Evolutionary conservation across 208 protist species (phyloP), one percentile per base, ranked within the genome.

Genomic region (Sergeia podlipaevii): DNA sequence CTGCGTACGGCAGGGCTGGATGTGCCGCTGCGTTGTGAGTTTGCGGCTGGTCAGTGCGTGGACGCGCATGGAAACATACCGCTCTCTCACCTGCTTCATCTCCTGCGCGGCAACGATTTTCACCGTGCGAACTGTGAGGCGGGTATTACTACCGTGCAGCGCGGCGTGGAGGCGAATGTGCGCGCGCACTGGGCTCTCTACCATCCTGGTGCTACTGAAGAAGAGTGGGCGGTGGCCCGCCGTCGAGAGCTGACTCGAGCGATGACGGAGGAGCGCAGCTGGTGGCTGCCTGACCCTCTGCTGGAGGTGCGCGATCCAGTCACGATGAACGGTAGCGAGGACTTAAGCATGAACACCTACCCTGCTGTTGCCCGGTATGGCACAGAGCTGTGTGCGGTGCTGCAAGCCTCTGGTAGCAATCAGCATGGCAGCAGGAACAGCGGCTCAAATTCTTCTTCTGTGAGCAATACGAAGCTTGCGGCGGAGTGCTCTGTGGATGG

Each of bases 211-310:
- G 83, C 84, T 4, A 84, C 44, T 4, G 77, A 65, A n/a, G 68
- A 65, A 32, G 88, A 95, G 77, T 95, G 88, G 88, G 78, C 81
- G 20, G 47, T 52, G 23, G 79, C 60, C 26, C 83, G 88, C 27
- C 74, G 84, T 11, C 28, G 37, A 30, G 84, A 85, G 26, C 70
- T 95, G n/a, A 36, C 68, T 32, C 50, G 48, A 26, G 84, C 88
- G 5, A 75, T 89, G 60, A 33, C 42, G 13, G 49, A 67, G 27
- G 81, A 92, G 52, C 79, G 84, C 7, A 84, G 91, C 54, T 95
- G 88, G 85, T 95, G 83, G 84, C 36, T 83, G 43, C 42, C 66
- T 3, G 85, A 94, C 57, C 78, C 81, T 34, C 74, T 91, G 27
- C 65, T 94, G n/a, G 68, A 85, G 38, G 77, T 89, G 32, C 34